A percentile compares a stretch with the other conserved stretches of the same genome.
phyloP scores from a whole-genome alignment of 2,329 filamentous ascomycete species.

The Penicillium sp. region DNA sequence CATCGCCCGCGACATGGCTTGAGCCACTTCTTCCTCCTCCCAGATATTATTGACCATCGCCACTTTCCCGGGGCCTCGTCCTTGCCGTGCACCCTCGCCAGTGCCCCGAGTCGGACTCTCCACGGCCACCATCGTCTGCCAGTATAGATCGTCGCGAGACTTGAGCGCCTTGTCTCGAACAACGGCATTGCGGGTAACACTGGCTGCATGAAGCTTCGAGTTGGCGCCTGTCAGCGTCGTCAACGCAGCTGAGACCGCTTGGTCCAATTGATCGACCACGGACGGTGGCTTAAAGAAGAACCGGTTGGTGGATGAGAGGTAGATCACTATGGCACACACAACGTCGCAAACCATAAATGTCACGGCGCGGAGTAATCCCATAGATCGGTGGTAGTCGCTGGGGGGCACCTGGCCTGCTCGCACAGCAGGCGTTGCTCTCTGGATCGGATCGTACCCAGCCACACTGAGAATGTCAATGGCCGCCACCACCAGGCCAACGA shows the following conservation, averaged over 20 bases:
- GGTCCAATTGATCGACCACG: constrained; percentile 65
- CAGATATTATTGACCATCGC: constrained; percentile 47
- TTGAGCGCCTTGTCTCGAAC: constrained; percentile 70
- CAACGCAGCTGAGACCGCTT: constrained; percentile 46
- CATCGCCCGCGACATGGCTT: constrained; percentile 71
- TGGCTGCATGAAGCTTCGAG: constrained; percentile 68
- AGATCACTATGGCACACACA: constrained; percentile 64
- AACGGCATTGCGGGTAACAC: constrained; percentile 75
- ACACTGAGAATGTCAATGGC: constrained; percentile 65
- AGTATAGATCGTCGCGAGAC: constrained; percentile 66
- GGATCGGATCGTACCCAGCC: constrained; percentile 58
- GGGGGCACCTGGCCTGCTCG: constrained; percentile 62
- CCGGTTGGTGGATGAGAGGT: constrained; percentile 74
- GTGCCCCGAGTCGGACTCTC: constrained; percentile 58
- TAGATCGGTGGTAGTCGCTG: constrained; percentile 32
- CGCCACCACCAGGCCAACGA: constrained; percentile 59
- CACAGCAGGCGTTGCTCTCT: constrained; percentile 58
- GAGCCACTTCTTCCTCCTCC: constrained; percentile 66
- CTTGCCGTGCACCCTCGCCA: constrained; percentile 59
- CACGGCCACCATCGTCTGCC: constrained; percentile 56
- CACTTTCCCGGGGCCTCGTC: constrained; percentile 68
- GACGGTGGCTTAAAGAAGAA: constrained; percentile 65
- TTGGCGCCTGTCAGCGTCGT: constrained; percentile 58
- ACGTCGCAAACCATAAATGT: constrained; percentile 64
- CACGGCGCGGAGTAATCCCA: constrained; percentile 62